phyloP scores from a whole-genome alignment of 441 rosid species.

The Pelargonium myrrhifolium region DNA sequence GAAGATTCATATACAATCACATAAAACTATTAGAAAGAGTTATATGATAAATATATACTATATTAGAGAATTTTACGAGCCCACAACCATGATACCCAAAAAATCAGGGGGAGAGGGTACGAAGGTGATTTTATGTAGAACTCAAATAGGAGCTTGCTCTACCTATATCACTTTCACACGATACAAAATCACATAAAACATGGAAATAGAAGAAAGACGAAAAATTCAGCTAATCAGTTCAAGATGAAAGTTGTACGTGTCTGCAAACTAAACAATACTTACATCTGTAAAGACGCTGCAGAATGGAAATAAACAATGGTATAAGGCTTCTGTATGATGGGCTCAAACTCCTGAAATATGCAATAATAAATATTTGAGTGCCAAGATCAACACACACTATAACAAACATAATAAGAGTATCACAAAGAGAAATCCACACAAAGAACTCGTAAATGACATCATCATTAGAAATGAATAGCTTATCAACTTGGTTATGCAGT shows the following conservation, averaged over 20 bases:
- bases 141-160: too few species aligned
- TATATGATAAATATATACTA: too few species aligned
- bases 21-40: too few species aligned
- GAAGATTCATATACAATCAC: too few species aligned
- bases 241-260: not conserved
- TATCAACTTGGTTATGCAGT: not conserved
- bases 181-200: not conserved
- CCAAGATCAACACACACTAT: not conserved
- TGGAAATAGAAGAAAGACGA: not conserved
- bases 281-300: conserved; percentile 93
- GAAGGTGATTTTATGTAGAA: too few species aligned
- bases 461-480: not conserved
- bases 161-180: too few species aligned
- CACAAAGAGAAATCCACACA: not conserved
- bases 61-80: too few species aligned
- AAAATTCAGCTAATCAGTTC: not conserved
- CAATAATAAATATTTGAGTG: conserved; percentile 14
- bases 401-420: not conserved
- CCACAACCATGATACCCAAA: too few species aligned
- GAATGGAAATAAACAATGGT: conserved; percentile 91
- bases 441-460: not conserved
- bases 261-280: conserved; percentile 29
- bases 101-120: too few species aligned
- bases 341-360: conserved; percentile 82
- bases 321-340: conserved; percentile 88